These are phyloP conservation scores for Coffea eugenioides DNA, from an alignment of 257 asterid genomes.

Conservation along the genomic window DNA sequence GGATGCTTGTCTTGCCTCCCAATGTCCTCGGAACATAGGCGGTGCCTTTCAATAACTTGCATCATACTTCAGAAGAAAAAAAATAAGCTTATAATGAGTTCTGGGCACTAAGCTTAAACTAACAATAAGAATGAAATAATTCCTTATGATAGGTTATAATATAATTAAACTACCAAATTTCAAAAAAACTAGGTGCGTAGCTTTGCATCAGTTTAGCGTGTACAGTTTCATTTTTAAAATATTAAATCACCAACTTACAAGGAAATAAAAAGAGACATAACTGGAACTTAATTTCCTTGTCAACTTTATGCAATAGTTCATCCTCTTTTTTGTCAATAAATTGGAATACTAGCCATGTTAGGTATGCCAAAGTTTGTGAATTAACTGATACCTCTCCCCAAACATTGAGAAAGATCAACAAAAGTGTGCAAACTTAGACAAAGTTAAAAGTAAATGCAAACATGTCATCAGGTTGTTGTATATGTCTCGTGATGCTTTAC, in stretches of 20 bases:
- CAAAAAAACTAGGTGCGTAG: neutral
- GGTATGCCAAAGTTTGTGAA: neutral
- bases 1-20: conserved; percentile 31
- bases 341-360: neutral
- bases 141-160: neutral
- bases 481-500: no score
- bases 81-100: neutral
- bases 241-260: neutral
- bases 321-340: no score
- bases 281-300: no score
- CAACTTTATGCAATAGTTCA: neutral
- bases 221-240: neutral
- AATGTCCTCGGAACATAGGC: conserved; percentile 34
- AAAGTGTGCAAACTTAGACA: neutral
- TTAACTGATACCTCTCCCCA: neutral
- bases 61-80: conserved; percentile 46
- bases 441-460: no score
- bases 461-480: no score
- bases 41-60: conserved; percentile 62
- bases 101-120: neutral
- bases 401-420: neutral
- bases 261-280: no score
- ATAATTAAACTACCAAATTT: neutral
- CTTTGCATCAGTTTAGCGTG: neutral
- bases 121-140: neutral